Evolutionary conservation across 2,329 filamentous ascomycete genomes (phyloP).

Genomic region (Penicillium sp.): DNA sequence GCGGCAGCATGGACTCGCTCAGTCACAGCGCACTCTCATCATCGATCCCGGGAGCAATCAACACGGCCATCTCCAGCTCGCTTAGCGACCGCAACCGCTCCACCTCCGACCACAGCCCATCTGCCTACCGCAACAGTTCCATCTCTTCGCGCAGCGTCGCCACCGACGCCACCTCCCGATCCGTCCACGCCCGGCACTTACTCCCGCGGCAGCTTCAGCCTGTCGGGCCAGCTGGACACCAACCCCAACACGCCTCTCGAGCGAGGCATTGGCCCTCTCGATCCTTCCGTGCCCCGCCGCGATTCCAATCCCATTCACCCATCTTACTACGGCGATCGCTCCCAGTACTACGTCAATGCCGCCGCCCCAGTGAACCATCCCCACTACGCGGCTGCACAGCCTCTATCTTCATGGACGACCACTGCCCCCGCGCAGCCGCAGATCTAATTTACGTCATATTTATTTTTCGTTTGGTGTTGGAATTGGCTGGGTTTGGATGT

Average conservation of each 20-base stretch:
- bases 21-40: conserved; percentile 32
- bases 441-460: conserved; percentile 25
- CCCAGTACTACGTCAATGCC: conserved; percentile 32
- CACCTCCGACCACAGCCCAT: conserved; percentile 33
- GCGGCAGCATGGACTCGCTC: conserved; percentile 34
- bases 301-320: conserved; percentile 34
- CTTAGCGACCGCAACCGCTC: conserved; percentile 36
- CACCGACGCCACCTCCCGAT: conserved; percentile 38
- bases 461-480: conserved; percentile 12
- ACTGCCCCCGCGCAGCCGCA: conserved; percentile 37
- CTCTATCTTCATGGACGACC: conserved; percentile 36
- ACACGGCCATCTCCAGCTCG: conserved; percentile 29
- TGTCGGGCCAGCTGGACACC: conserved; percentile 32
- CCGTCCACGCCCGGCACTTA: conserved; percentile 34
- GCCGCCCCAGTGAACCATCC: conserved; percentile 27
- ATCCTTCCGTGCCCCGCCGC: conserved; percentile 32
- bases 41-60: conserved; percentile 31
- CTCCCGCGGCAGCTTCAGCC: conserved; percentile 37
- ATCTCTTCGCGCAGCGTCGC: conserved; percentile 37
- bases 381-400: conserved; percentile 30
- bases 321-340: conserved; percentile 35
- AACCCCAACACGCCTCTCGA: conserved; percentile 28
- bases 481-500: neutral
- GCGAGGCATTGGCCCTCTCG: conserved; percentile 30
- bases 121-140: conserved; percentile 39